A percentile compares a stretch with the other conserved stretches of the same genome.
These are phyloP conservation scores for Nicotiana tabacum DNA, from an alignment of 257 asterid genomes.

Conservation along the genomic window DNA sequence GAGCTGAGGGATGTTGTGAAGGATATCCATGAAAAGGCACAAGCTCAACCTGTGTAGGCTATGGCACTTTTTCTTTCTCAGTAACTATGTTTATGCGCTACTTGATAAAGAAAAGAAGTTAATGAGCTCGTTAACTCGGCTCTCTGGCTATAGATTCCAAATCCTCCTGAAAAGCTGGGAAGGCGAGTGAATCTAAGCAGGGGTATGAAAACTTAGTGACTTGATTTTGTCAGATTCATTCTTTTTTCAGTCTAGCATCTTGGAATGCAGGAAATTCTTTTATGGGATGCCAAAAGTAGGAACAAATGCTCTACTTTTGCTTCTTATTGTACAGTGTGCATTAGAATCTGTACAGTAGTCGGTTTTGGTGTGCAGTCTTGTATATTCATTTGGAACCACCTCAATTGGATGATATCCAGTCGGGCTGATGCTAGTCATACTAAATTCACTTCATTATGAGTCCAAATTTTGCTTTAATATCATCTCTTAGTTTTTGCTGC, in stretches of 20 bases:
- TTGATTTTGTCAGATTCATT: background rate
- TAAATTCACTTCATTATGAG: background rate
- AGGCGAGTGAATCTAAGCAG: background rate
- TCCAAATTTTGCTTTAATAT: background rate
- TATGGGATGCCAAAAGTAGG: conserved; percentile 1
- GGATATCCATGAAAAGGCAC: conserved; percentile 67
- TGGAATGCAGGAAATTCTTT: background rate
- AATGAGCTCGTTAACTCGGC: background rate
- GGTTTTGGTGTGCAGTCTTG: conserved; percentile 14
- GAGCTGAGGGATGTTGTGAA: conserved; percentile 64
- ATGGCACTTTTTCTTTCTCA: background rate
- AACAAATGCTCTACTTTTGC: conserved; percentile 6
- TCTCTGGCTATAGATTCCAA: background rate
- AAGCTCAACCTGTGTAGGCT: conserved; percentile 29
- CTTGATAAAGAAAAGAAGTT: background rate
- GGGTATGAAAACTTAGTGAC: background rate
- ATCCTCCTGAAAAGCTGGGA: background rate
- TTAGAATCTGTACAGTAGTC: conserved; percentile 28
- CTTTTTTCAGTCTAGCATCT: background rate
- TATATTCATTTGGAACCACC: background rate
- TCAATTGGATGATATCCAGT: background rate
- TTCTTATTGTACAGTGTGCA: conserved; percentile 34
- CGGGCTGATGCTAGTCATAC: background rate
- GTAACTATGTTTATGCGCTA: background rate
- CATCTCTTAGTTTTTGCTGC: background rate